These are phyloP conservation scores for Ampelocalamus luodianensis DNA, from an alignment of 176 grass and related monocot genomes.

Conservation along the genomic window DNA sequence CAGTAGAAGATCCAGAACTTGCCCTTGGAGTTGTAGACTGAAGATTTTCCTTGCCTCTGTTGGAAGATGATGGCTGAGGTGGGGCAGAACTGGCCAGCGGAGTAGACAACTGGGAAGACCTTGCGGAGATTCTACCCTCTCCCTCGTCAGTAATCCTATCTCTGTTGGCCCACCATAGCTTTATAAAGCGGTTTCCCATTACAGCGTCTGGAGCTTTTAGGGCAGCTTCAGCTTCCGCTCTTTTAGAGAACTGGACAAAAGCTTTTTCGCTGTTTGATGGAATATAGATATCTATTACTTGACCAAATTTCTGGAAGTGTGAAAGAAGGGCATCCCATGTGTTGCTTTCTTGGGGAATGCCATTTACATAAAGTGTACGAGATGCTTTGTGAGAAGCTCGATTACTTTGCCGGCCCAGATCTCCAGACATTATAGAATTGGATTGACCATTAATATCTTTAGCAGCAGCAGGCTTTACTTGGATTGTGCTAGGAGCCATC, in stretches of 20 bases:
- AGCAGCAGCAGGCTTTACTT: constrained; percentile 45
- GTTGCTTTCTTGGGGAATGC: constrained; percentile 86
- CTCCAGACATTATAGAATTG: constrained; percentile 45
- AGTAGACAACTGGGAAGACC: constrained; percentile 36
- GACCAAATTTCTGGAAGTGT: constrained; percentile 92
- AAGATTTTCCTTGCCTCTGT: constrained; percentile 62
- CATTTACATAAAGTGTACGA: constrained; percentile 89
- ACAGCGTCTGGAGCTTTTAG: constrained; percentile 93
- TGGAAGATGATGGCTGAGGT: constrained; percentile 46
- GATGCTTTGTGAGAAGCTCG: constrained; percentile 81
- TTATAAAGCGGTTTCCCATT: constrained; percentile 99
- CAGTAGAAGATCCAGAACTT: constrained; percentile 56
- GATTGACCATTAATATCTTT: constrained; percentile 51
- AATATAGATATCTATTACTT: constrained; percentile 94
- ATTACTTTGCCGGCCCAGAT: constrained; percentile 53
- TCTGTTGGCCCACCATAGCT: constrained; percentile 95
- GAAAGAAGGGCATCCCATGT: constrained; percentile 69
- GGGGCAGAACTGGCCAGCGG: constrained; percentile 19
- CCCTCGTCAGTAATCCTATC: constrained; percentile 71
- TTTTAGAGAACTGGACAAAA: constrained; percentile 97
- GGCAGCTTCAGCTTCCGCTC: constrained; percentile 94
- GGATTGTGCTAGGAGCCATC: constrained; percentile 35
- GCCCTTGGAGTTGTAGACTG: constrained; percentile 57
- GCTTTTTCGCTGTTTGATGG: constrained; percentile 84
- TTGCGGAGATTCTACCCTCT: constrained; percentile 45